Conservation (phyloP, 352 stramenopile genomes). For the Phytophthora pseudosyringae region DNA sequence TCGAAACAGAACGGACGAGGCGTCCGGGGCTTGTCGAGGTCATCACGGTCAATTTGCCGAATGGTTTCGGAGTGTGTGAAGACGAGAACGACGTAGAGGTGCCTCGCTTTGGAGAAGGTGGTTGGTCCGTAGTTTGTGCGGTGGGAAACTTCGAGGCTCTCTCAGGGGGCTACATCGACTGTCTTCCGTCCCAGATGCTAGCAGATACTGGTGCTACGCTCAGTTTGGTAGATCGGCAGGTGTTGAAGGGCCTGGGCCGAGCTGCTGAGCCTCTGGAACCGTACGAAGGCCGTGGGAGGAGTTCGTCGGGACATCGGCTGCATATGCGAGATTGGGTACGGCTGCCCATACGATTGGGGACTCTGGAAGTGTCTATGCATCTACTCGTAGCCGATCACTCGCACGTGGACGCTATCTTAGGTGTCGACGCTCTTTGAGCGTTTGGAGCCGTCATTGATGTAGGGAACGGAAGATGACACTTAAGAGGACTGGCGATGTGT, state of each 20-base stretch:
- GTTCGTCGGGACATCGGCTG: constrained; percentile 4
- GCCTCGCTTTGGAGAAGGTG: background rate
- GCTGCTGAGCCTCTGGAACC: background rate
- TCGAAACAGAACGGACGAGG: background rate
- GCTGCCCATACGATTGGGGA: background rate
- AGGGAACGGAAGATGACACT: background rate
- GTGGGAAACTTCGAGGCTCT: background rate
- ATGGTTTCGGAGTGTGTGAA: background rate
- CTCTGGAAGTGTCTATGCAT: background rate
- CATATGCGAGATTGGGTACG: background rate
- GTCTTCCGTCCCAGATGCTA: background rate
- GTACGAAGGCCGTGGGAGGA: background rate
- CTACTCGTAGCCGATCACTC: constrained; percentile 6
- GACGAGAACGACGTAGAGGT: background rate
- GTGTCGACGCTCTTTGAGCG: background rate
- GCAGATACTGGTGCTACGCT: background rate
- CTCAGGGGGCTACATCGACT: background rate
- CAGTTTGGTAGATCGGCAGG: background rate
- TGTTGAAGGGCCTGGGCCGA: constrained; percentile 6
- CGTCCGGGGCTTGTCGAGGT: background rate
- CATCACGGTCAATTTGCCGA: background rate
- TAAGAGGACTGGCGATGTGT: background rate
- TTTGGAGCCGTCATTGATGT: constrained; percentile 19
- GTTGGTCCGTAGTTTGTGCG: background rate
- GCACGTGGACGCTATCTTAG: constrained; percentile 9